Evolutionary conservation across 2,329 filamentous ascomycete genomes (phyloP).

Genomic region (Fusarium longipes): DNA sequence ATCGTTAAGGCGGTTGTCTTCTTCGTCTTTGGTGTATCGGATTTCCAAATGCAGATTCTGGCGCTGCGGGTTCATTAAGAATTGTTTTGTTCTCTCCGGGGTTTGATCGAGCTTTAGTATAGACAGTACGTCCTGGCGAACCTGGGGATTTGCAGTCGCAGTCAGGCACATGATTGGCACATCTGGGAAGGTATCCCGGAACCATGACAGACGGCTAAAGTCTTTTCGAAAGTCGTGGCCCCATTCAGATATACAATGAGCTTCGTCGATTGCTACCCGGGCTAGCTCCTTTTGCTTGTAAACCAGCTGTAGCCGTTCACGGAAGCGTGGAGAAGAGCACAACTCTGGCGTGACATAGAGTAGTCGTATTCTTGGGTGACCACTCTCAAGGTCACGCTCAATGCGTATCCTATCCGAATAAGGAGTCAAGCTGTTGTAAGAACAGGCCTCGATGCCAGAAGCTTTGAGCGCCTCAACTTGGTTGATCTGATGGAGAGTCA

Average conservation of each 20-base stretch:
- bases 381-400: slow-evolving; percentile 84
- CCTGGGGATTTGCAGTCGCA: slow-evolving; percentile 85
- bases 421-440: slow-evolving; percentile 86
- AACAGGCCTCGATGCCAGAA: slow-evolving; percentile 81
- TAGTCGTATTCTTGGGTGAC: slow-evolving; percentile 83
- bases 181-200: slow-evolving; percentile 81
- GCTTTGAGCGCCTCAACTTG: slow-evolving; percentile 84
- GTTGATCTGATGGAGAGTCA: slow-evolving; percentile 72
- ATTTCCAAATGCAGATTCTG: slow-evolving; percentile 93
- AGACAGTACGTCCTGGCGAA: slow-evolving; percentile 83
- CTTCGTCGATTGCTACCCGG: slow-evolving; percentile 90
- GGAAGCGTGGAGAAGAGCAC: slow-evolving; percentile 81
- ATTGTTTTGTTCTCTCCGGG: slow-evolving; percentile 72
- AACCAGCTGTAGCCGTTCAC: slow-evolving; percentile 77
- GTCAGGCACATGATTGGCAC: slow-evolving; percentile 94
- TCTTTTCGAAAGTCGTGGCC: slow-evolving; percentile 96
- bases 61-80: slow-evolving; percentile 85
- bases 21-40: slow-evolving; percentile 80
- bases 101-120: slow-evolving; percentile 74
- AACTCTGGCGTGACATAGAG: slow-evolving; percentile 95
- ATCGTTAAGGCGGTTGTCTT: slow-evolving; percentile 77
- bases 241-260: slow-evolving; percentile 98
- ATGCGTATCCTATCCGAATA: slow-evolving; percentile 73
- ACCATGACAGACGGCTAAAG: slow-evolving; percentile 88
- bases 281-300: slow-evolving; percentile 86